Base-by-base conservation (phyloP, 805 yeast genomes). In the Millerozyma miso region DNA sequence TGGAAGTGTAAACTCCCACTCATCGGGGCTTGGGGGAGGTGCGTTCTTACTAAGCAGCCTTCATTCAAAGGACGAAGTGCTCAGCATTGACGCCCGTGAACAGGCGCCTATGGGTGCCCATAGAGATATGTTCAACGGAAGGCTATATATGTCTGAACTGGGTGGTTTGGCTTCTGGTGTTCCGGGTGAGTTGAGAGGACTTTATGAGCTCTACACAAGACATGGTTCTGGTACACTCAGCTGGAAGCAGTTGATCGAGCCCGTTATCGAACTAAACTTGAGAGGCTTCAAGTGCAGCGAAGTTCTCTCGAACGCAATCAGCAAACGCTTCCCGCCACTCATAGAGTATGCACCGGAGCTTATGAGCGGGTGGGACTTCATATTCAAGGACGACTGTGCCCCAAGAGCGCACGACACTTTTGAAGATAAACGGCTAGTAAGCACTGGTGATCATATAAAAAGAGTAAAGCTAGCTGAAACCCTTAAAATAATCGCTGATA, bases 21-120 rank as follows among this genome's bases (percentile, higher is more conserved):
- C 83, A 44, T 83, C 95, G 1, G 96, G 97, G 0, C 82, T 91
- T 35, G 97, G 97, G 5, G 98, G 98, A 3, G 98, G 99, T 7
- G 88, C 85, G 0, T 88, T 78, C 53, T 83, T 85, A 35, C 75
- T 65, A 10, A 60, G 67, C 46, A 50, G 56, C 13, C 43, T 29
- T 17, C 42, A 51, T 18, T 47, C 45, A 12, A 41, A 72, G 10
- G 71, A 74, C 5, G 72, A 74, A 1, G 77, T 83, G 1, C 49
- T 83, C 2, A 71, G 83, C 20, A 79, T 90, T 34, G 96, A 91
- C 63, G 95, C 93, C 23, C 71, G 99, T 48, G 99, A 91, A 59
- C 79, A 77, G 69, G 96, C 97, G 0, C 97, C 98, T 0, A 62
- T 57, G 2, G 54, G 40, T 1, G 78, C 93, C 3, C 66, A 68